phyloP scores from a whole-genome alignment of 2,329 filamentous ascomycete genomes.

The Hymenoscyphus scutula region DNA sequence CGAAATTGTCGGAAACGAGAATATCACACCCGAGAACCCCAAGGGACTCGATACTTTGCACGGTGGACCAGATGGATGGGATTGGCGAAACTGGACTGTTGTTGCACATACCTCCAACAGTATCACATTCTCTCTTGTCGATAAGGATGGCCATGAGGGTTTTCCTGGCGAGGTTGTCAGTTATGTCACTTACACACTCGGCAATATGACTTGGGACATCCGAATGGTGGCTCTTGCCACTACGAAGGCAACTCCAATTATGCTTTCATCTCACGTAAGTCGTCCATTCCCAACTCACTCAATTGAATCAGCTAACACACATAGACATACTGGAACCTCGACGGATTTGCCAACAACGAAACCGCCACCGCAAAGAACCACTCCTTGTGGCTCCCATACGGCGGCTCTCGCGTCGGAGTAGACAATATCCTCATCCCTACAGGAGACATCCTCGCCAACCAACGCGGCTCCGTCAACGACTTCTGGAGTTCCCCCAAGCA shows the following conservation, averaged over 20 bases:
- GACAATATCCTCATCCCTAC: slow-evolving; percentile 74
- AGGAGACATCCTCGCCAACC: slow-evolving; percentile 70
- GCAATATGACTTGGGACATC: slow-evolving; percentile 66
- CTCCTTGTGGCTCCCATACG: slow-evolving; percentile 70
- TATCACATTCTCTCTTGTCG: slow-evolving; percentile 74
- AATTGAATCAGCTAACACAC: background rate
- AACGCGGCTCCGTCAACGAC: slow-evolving; percentile 67
- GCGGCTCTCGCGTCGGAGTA: slow-evolving; percentile 64
- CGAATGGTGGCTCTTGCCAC: slow-evolving; percentile 69
- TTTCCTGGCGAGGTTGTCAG: slow-evolving; percentile 77
- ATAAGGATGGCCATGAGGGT: slow-evolving; percentile 70
- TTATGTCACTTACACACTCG: slow-evolving; percentile 71
- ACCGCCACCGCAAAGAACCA: slow-evolving; percentile 66
- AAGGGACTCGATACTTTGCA: slow-evolving; percentile 64
- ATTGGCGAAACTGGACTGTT: slow-evolving; percentile 75
- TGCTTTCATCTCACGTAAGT: slow-evolving; percentile 63
- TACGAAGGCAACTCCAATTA: slow-evolving; percentile 77
- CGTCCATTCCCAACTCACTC: background rate
- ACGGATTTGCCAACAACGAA: slow-evolving; percentile 73
- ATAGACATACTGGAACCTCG: slow-evolving; percentile 79
- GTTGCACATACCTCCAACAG: slow-evolving; percentile 61
- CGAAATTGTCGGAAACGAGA: slow-evolving; percentile 62
- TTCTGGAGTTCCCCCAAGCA: slow-evolving; percentile 82
- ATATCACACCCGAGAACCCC: slow-evolving; percentile 50
- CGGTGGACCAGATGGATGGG: slow-evolving; percentile 70